Percentiles rank a stretch among this genome's conserved stretches.
Conservation (phyloP, 306 rosid species). For the Dryas octopetala region DNA sequence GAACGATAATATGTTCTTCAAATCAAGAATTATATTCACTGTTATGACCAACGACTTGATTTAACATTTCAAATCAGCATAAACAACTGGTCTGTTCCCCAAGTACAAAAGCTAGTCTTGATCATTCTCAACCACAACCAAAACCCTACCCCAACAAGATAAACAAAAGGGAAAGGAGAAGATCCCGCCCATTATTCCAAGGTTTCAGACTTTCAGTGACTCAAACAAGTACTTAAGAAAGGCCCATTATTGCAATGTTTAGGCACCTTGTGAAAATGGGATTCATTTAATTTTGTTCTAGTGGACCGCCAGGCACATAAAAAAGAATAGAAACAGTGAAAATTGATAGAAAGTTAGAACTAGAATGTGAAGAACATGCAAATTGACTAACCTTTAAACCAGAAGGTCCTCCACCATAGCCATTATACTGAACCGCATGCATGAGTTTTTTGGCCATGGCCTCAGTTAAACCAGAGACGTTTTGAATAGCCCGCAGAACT, state of each 20-base stretch:
- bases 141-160: neutral
- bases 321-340: neutral
- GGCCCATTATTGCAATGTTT: neutral
- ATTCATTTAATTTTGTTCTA: neutral
- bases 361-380: neutral
- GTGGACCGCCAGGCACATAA: neutral
- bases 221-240: neutral
- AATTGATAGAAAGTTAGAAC: neutral
- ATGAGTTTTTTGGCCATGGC: conserved; percentile 48
- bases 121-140: neutral
- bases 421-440: conserved; percentile 60
- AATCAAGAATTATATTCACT: neutral
- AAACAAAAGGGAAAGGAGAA: neutral
- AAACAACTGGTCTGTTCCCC: no score
- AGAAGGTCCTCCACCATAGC: conserved; percentile 63
- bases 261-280: neutral
- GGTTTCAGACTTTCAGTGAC: neutral
- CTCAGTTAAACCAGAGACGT: neutral
- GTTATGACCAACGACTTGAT: neutral
- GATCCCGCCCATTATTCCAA: neutral
- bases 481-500: neutral
- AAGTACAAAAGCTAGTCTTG: neutral
- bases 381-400: conserved; percentile 44
- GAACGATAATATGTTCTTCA: neutral
- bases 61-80: neutral